Conservation (phyloP, 2,329 filamentous ascomycete genomes). For the Acephala macrosclerotiorum region DNA sequence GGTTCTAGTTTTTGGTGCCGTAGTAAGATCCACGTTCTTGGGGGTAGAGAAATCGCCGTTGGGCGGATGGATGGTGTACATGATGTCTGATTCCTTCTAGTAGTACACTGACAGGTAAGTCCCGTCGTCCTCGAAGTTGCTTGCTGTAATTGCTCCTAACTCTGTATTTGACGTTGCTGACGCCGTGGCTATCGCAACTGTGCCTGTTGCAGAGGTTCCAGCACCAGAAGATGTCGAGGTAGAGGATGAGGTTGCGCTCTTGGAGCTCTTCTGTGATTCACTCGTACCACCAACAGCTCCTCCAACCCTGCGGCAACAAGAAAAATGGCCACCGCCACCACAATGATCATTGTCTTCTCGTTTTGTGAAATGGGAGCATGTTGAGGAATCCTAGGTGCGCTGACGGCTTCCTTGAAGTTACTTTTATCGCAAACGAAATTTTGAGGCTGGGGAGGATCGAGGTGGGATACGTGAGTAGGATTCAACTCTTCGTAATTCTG, state of each 20-base stretch:
- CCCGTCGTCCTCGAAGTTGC: background rate
- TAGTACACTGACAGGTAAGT: constrained; percentile 12
- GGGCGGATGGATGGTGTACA: background rate
- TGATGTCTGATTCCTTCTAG: constrained; percentile 14
- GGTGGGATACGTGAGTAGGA: constrained; percentile 12
- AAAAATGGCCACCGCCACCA: background rate
- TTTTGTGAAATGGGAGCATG: background rate
- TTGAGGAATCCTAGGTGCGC: background rate
- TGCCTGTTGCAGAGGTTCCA: background rate
- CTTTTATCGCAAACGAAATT: background rate
- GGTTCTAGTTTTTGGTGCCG: constrained; percentile 2
- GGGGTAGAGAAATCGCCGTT: background rate
- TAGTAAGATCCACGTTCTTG: background rate
- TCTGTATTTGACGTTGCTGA: background rate
- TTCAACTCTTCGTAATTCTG: constrained; percentile 21
- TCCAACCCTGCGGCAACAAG: constrained; percentile 4
- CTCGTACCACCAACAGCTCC: constrained; percentile 11
- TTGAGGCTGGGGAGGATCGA: background rate
- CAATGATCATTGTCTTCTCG: background rate
- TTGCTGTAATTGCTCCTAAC: constrained; percentile 8
- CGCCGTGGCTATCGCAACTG: background rate
- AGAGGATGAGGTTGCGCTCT: too few relatives aligned
- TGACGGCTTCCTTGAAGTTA: background rate
- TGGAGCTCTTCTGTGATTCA: background rate
- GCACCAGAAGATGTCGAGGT: background rate